phyloP scores from a whole-genome alignment of 1,139 yeast genomes.

The Scheffersomyces lignicola region DNA sequence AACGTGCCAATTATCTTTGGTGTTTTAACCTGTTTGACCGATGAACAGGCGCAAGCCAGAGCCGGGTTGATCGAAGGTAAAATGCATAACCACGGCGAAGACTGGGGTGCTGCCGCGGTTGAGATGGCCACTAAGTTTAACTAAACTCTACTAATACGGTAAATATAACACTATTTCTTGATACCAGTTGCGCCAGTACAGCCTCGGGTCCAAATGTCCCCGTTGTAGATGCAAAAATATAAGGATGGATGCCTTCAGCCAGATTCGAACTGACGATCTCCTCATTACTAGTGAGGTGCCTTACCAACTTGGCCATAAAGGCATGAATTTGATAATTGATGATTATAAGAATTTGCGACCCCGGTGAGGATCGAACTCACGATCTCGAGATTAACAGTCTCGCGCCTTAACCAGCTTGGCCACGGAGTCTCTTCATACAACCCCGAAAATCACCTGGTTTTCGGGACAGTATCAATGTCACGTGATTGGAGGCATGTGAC shows the following conservation, averaged over 20 bases:
- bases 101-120: conserved; percentile 99
- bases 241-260: conserved; percentile 62
- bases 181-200: too few species aligned
- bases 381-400: conserved; percentile 62
- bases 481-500: too few species aligned
- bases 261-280: conserved; percentile 87
- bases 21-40: conserved; percentile 87
- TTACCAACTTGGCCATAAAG: conserved; percentile 82
- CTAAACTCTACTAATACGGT: conserved; percentile 6
- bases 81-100: conserved; percentile 95
- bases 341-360: conserved; percentile 17
- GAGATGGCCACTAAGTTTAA: conserved; percentile 75
- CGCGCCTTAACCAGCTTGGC: conserved; percentile 64
- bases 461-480: too few species aligned
- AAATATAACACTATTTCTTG: too few species aligned
- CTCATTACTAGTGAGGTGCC: conserved; percentile 90
- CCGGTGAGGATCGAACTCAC: conserved; percentile 55
- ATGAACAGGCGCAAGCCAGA: conserved; percentile 89
- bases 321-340: conserved; percentile 15
- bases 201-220: too few species aligned
- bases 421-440: conserved; percentile 40
- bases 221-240: conserved; percentile 1
- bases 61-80: conserved; percentile 79
- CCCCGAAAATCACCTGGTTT: too few species aligned
- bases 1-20: conserved; percentile 88